Conservation (phyloP, 306 rosid species). For the Ammopiptanthus mongolicus region DNA sequence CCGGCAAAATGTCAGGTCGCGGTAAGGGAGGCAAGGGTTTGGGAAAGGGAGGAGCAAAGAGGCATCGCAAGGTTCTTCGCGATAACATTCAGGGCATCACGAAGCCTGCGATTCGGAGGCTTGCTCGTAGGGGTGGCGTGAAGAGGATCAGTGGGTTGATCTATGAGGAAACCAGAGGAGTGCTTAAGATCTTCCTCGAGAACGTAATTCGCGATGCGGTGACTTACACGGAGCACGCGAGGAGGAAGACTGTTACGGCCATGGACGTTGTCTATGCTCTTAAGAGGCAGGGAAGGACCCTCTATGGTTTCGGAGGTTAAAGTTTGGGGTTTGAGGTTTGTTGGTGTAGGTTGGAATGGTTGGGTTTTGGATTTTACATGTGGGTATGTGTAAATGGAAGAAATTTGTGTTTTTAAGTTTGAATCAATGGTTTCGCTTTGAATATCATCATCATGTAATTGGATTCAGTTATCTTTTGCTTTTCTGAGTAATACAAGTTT, state of each 20-base stretch:
- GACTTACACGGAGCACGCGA: constrained; percentile 35
- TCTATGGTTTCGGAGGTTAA: constrained; percentile 22
- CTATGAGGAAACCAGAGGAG: constrained; percentile 34
- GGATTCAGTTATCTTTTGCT: not conserved
- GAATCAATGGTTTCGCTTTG: not conserved
- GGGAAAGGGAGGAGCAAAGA: constrained; percentile 41
- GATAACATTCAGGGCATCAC: constrained; percentile 39
- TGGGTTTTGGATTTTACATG: not conserved
- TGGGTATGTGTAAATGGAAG: not conserved
- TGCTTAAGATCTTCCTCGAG: constrained; percentile 31
- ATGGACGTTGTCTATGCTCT: constrained; percentile 39
- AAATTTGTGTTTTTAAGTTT: not conserved
- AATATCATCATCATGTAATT: not conserved
- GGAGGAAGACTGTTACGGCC: constrained; percentile 40
- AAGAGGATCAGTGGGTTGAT: constrained; percentile 39
- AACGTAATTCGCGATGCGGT: constrained; percentile 37
- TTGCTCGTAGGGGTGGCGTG: constrained; percentile 35
- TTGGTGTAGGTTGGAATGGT: not conserved
- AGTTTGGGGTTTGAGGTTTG: not conserved
- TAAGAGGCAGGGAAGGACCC: constrained; percentile 39
- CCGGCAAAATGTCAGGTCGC: constrained; percentile 21
- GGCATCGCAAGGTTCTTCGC: constrained; percentile 33
- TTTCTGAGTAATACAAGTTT: not conserved
- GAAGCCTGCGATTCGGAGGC: constrained; percentile 35
- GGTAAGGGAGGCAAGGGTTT: constrained; percentile 42